Evolutionary conservation across 805 yeast genomes (phyloP).

Genomic region (Grigorovia jiainica): DNA sequence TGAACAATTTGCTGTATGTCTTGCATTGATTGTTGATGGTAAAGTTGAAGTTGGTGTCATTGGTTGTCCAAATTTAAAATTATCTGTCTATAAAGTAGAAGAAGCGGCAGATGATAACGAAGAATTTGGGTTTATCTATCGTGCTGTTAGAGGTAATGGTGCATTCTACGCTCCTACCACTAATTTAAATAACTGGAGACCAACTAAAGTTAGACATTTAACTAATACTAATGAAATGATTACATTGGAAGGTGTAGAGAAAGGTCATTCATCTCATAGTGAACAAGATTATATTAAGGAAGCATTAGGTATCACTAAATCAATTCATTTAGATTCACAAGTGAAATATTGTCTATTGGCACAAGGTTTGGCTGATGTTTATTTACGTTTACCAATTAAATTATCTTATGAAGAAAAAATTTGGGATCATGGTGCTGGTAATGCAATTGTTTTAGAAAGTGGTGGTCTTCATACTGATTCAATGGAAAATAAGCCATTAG

Average conservation of each 20-base stretch:
- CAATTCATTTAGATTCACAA: slow-evolving; percentile 86
- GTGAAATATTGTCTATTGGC: slow-evolving; percentile 91
- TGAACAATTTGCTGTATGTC: slow-evolving; percentile 93
- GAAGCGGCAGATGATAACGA: slow-evolving; percentile 12
- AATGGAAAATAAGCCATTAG: slow-evolving; percentile 59
- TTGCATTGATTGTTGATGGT: slow-evolving; percentile 82
- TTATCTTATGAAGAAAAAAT: slow-evolving; percentile 80
- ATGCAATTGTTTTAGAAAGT: slow-evolving; percentile 74
- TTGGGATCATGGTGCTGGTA: slow-evolving; percentile 99
- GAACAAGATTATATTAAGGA: slow-evolving; percentile 70
- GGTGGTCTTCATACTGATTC: slow-evolving; percentile 84
- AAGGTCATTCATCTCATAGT: slow-evolving; percentile 87
- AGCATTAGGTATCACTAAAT: slow-evolving; percentile 49
- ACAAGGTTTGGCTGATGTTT: slow-evolving; percentile 86
- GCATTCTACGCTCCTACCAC: slow-evolving; percentile 27
- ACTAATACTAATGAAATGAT: slow-evolving; percentile 20
- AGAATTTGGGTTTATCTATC: slow-evolving; percentile 26
- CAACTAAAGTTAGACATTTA: slow-evolving; percentile 41
- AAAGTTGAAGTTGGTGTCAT: slow-evolving; percentile 81
- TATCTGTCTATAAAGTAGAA: slow-evolving; percentile 31
- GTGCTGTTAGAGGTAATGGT: slow-evolving; percentile 25
- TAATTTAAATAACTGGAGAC: slow-evolving; percentile 34
- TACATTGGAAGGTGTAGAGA: slow-evolving; percentile 77
- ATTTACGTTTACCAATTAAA: slow-evolving; percentile 76
- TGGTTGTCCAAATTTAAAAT: slow-evolving; percentile 84